Evolutionary conservation across 1,284 basidiomycete genomes (phyloP), one percentile per base, ranked within the genome.

Genomic region (Coniferiporia weirii): DNA sequence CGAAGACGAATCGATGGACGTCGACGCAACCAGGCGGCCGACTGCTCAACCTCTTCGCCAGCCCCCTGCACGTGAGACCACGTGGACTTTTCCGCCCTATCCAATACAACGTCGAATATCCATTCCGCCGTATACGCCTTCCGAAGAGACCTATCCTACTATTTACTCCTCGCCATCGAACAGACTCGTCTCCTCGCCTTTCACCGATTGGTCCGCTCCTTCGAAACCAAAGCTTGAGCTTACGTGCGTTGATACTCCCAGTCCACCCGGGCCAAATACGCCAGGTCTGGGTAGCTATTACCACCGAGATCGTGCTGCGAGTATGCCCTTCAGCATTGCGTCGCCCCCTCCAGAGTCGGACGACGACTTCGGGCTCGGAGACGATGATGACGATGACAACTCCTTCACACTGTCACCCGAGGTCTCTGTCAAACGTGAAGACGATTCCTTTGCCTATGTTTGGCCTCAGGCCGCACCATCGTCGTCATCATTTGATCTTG

Each of bases 341-440:
- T 84, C 87, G 0, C 83, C 81, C 2, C 86, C 80, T 32, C 80
- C 79, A 1, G 86, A 89, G 63, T 87, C 85, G 1, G 85, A 87
- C 36, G 76, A 75, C 62, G 85, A 87, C 61, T 53, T 49, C 38
- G 51, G 36, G 15, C 35, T 58, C 50, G 71, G 75, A 27, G 66
- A 65, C 46, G 53, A 62, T 27, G 61, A 56, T 17, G 63, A 64
- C 17, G 63, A 65, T 22, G 52, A 56, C 19, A 40, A 51, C 71
- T 71, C 38, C 75, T 76, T 53, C 27, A 47, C 52, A 19, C 36
- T 57, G 50, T 61, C 59, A 17, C 53, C 46, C 1, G 38, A 40
- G 13, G 13, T 61, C 12, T 35, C 32, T 22, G 36, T 40, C 7
- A 56, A 61, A 44, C 49, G 45, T 6, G 59, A 60, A 50, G 59